Base-by-base conservation (phyloP, 2,329 filamentous ascomycete species). In the Fusarium sp. region DNA sequence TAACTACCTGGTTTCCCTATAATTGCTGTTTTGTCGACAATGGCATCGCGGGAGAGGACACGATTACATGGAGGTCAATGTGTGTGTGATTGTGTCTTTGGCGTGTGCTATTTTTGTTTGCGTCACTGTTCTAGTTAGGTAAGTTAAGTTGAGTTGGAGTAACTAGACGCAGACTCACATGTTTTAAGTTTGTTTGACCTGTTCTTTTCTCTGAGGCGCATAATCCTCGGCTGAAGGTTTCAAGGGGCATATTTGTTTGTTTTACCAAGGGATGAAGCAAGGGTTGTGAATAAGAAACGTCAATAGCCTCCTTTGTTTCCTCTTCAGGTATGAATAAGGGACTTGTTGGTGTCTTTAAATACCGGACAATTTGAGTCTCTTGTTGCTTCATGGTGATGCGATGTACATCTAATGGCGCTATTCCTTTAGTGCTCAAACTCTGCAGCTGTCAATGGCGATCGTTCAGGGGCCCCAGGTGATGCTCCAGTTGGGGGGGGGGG, bases 11-110 rank as follows among this genome's bases (percentile, higher is more conserved):
- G 17, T 17, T 55, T 72, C 66, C 63, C 75, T 77, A 70, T 71
- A 50, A 70, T 68, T 68, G 57, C 54, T 52, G 56, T 60, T 70
- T 72, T 70, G 54, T 61, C 38, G 70, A 26, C 60, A 66, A 52
- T 78, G 51, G 76, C 77, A 78, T 78, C 58, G 65, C 68, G 75
- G 75, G 52, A 75, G 59, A 78, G 68, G 77, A 77, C 77, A 77
- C 75, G 74, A 75, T 75, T 74, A 63, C 52, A 52, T 55, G 34
- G 51, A 55, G 54, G 57, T 62, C 54, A 52, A 34, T 48, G 39
- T 44, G 57, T 66, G 57, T 44, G 28, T 28, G 32, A n/a, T 39
- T 30, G 57, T 66, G 60, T 54, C 54, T 69, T 41, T 44, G 50
- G 61, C 50, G 52, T 62, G 55, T 62, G 64, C 58, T 58, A 68